Evolutionary conservation across 225 moss, liverwort and hornwort genomes (phyloP).

Genomic region (Sphagnum tenellum): DNA sequence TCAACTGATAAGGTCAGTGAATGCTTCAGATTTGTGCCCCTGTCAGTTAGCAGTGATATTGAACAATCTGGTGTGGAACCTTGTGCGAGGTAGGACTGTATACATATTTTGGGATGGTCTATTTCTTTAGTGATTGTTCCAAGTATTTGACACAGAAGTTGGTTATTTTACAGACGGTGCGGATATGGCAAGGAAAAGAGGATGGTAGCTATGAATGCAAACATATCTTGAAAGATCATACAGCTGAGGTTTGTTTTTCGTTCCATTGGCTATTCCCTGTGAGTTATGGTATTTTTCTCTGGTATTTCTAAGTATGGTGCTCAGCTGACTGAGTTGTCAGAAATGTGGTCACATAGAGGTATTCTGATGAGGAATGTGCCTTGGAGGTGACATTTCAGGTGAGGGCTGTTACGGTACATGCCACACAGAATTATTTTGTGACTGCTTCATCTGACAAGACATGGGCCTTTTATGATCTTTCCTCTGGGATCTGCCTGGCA

Average conservation of each 20-base stretch:
- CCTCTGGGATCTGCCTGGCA: constrained; percentile 72
- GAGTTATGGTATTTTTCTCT: too few relatives aligned
- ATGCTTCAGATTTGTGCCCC: neutral
- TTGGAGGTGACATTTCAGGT: constrained; percentile 35
- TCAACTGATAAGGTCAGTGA: constrained; percentile 82
- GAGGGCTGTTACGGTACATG: constrained; percentile 91
- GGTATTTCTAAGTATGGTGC: too few relatives aligned
- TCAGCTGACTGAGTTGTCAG: too few relatives aligned
- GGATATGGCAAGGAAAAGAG: constrained; percentile 87
- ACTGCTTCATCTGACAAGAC: constrained; percentile 85
- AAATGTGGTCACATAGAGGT: too few relatives aligned
- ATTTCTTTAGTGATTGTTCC: too few relatives aligned
- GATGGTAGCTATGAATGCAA: constrained; percentile 81
- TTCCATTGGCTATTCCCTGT: too few relatives aligned
- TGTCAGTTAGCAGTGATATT: too few relatives aligned
- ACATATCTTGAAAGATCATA: constrained; percentile 75
- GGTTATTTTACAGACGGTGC: constrained; percentile 57
- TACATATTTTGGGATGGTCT: too few relatives aligned
- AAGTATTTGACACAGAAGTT: neutral
- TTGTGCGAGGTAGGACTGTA: too few relatives aligned
- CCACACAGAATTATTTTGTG: constrained; percentile 92
- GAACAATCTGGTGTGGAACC: too few relatives aligned
- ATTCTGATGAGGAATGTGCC: neutral
- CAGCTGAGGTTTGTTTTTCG: constrained; percentile 46
- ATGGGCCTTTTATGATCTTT: constrained; percentile 52